Percentiles rank a stretch among this genome's conserved stretches.
Conservation (phyloP, 2,329 filamentous ascomycete genomes). For the Metarhizium guizhouense region DNA sequence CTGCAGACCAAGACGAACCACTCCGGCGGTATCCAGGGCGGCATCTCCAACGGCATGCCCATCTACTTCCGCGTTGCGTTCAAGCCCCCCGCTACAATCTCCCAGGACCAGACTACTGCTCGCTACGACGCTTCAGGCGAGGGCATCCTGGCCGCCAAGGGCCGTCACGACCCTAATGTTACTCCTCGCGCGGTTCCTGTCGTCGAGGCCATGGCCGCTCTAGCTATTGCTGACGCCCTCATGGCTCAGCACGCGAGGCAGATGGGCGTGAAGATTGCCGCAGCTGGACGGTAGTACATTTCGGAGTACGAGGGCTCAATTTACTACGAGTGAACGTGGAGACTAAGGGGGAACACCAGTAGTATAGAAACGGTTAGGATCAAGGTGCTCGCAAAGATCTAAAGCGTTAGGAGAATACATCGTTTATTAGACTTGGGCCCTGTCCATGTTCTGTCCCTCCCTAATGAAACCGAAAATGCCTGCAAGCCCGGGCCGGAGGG, state of each 20-base stretch:
- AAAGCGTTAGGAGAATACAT: constrained; percentile 13
- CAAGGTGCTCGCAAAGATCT: constrained; percentile 9
- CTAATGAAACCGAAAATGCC: constrained; percentile 13
- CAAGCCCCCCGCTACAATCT: constrained; percentile 92
- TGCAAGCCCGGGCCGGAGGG: constrained; percentile 9
- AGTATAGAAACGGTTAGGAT: constrained; percentile 13
- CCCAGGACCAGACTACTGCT: constrained; percentile 75
- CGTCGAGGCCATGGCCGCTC: constrained; percentile 82
- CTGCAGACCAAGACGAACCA: constrained; percentile 90
- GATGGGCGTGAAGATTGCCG: constrained; percentile 6
- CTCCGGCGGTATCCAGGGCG: constrained; percentile 89
- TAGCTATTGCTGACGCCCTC: constrained; percentile 80
- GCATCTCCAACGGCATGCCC: constrained; percentile 85
- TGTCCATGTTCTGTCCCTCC: constrained; percentile 13
- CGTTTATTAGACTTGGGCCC: constrained; percentile 14
- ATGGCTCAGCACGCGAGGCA: constrained; percentile 65
- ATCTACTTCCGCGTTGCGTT: constrained; percentile 95
- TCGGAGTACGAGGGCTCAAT: constrained; percentile 10
- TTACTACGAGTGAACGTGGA: constrained; percentile 12
- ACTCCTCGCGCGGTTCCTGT: constrained; percentile 82
- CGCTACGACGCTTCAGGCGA: constrained; percentile 63
- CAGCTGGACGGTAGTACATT: constrained; percentile 11
- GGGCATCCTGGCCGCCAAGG: constrained; percentile 82
- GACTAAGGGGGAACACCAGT: constrained; percentile 12
- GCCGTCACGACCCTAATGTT: constrained; percentile 88